These are phyloP conservation scores for Fusarium transvaalense DNA, from an alignment of 2,329 filamentous ascomycete species.

Conservation along the genomic window DNA sequence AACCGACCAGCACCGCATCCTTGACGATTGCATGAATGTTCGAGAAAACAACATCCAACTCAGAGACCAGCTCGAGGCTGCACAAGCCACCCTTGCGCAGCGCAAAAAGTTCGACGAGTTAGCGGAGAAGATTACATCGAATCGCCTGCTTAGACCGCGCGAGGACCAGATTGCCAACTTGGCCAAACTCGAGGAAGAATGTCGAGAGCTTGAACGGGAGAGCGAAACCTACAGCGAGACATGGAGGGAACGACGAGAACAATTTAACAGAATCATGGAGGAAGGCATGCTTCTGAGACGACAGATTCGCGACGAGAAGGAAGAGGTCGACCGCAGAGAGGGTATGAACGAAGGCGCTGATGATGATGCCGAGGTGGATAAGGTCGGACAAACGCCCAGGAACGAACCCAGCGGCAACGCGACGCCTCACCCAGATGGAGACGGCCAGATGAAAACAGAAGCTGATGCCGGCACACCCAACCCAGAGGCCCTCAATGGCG, in stretches of 20 bases:
- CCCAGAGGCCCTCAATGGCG: slow-evolving; percentile 47
- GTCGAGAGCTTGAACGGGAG: slow-evolving; percentile 86
- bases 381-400: slow-evolving; percentile 63
- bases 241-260: slow-evolving; percentile 85
- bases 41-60: slow-evolving; percentile 79
- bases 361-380: slow-evolving; percentile 64
- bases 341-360: slow-evolving; percentile 80
- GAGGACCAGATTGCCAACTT: slow-evolving; percentile 85
- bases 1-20: slow-evolving; percentile 81
- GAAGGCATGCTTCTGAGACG: slow-evolving; percentile 89
- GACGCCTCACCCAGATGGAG: slow-evolving; percentile 63
- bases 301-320: slow-evolving; percentile 93
- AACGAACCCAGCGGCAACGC: slow-evolving; percentile 64
- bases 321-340: slow-evolving; percentile 89
- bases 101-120: slow-evolving; percentile 90
- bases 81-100: slow-evolving; percentile 79
- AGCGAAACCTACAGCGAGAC: slow-evolving; percentile 83
- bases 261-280: slow-evolving; percentile 89
- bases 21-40: slow-evolving; percentile 81
- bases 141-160: slow-evolving; percentile 82
- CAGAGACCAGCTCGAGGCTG: slow-evolving; percentile 79
- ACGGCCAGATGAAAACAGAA: slow-evolving; percentile 49
- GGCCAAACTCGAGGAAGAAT: slow-evolving; percentile 87
- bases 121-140: slow-evolving; percentile 86
- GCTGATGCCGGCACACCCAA: slow-evolving; percentile 48